phyloP scores from a whole-genome alignment of 306 rosid species.

The Sicyos edulis region DNA sequence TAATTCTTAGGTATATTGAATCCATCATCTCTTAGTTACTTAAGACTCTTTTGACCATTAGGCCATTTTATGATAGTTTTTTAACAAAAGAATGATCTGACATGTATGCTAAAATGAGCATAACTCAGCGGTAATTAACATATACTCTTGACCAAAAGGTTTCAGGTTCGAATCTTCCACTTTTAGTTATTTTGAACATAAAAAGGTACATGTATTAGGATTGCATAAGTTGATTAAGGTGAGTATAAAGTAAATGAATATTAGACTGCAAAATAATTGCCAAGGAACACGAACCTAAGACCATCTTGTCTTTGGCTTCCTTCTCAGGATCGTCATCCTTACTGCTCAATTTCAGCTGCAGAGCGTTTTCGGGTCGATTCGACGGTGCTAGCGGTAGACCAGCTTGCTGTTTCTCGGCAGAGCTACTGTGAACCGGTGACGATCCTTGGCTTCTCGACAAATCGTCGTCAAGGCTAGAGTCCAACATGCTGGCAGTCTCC shows the following conservation, averaged over 20 bases:
- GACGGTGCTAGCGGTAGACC: background rate
- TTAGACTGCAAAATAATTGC: background rate
- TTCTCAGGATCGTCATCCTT: constrained; percentile 38
- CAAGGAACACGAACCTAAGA: background rate
- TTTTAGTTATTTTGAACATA: too few relatives aligned
- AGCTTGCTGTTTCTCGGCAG: constrained; percentile 19
- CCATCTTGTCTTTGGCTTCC: constrained; percentile 49
- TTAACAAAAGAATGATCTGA: background rate
- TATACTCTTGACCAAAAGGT: too few relatives aligned
- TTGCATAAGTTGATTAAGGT: background rate
- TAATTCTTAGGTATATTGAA: too few relatives aligned
- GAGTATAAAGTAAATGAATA: background rate
- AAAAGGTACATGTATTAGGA: too few relatives aligned
- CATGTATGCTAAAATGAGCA: background rate
- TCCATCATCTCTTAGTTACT: too few relatives aligned
- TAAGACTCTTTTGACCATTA: too few relatives aligned
- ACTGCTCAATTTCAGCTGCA: constrained; percentile 26
- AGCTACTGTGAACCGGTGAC: constrained; percentile 22
- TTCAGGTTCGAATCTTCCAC: too few relatives aligned
- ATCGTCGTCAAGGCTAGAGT: constrained; percentile 31
- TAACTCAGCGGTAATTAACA: too few relatives aligned
- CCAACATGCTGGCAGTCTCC: constrained; percentile 38
- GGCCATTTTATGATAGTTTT: too few relatives aligned
- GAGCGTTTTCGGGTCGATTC: constrained; percentile 11
- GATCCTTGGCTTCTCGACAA: constrained; percentile 37